Percentiles rank a stretch among this genome's conserved stretches.
Evolutionary conservation across 2,329 filamentous ascomycete genomes (phyloP).

Genomic region (Amphichorda felina): DNA sequence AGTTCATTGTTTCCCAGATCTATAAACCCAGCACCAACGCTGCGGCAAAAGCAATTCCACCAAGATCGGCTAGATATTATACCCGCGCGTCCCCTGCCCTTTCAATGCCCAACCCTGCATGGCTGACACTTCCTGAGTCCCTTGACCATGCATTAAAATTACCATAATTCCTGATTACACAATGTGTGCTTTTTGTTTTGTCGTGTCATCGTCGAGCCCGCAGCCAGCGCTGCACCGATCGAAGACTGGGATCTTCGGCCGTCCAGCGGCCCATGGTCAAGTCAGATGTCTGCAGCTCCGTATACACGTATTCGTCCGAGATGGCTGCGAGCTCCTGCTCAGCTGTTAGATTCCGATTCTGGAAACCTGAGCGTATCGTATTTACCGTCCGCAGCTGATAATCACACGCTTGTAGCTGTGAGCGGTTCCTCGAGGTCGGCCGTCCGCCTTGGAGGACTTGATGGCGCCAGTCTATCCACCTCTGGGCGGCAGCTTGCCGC

Average conservation of each 20-base stretch:
- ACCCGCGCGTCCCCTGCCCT: not conserved
- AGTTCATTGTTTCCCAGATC: conserved; percentile 1
- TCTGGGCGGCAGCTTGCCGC: conserved; percentile 46
- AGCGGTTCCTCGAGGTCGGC: conserved; percentile 32
- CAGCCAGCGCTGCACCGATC: conserved; percentile 47
- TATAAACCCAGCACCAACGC: not conserved
- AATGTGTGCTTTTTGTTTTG: no score
- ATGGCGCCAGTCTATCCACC: conserved; percentile 45
- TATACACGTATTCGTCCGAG: conserved; percentile 47
- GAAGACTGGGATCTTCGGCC: conserved; percentile 47
- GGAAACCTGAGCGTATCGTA: conserved; percentile 6
- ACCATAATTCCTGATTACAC: no score
- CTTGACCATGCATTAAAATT: no score
- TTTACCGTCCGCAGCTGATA: conserved; percentile 44
- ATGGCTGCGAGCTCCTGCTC: conserved; percentile 43
- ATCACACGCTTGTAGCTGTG: conserved; percentile 41
- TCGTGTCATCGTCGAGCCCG: conserved; percentile 3
- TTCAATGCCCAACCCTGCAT: not conserved
- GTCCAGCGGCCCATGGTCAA: conserved; percentile 47
- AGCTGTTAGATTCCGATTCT: not conserved
- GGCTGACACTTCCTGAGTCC: no score
- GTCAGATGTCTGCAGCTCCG: conserved; percentile 40
- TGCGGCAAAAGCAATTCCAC: not conserved
- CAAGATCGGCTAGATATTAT: not conserved
- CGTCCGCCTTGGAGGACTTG: conserved; percentile 38